Base-by-base conservation (phyloP, 208 protist species). In the Leishmania martiniquensis region DNA sequence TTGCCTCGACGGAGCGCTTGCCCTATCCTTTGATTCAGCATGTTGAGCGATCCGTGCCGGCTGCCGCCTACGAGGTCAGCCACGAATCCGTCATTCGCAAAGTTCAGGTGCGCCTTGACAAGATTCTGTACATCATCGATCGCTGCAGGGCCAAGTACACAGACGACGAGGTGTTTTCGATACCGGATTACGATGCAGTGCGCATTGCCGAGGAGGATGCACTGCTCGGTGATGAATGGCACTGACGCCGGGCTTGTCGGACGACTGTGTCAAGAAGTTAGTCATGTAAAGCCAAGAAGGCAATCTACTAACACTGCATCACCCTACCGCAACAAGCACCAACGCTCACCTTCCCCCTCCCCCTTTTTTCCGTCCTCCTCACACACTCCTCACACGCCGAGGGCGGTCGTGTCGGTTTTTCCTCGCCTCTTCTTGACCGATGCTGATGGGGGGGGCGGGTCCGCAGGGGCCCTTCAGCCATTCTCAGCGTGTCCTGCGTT, bases 181-280 rank as follows among this genome's bases (percentile, higher is more conserved):
- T 96, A 37, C 90, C 87, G 5, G 85, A 90, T 60, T 93, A 94
- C 81, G 88, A 90, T 68, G 60, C 85, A 37, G 76, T 94, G 6
- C 83, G 80, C 49, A 93, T 96, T 44, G 72, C 77, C 17, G 90
- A 96, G 52, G 92, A 96, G 51, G 81, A 86, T 47, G 77, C 76
- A 17, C 88, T 77, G 4, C 76, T 88, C 5, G 81, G 78, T 25
- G 81, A 82, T 2, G 76, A 91, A 32, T 83, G 67, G 70, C 65
- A 75, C 22, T 82, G 52, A 55, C 37, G 63, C n/a, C 9, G 49
- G 34, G 9, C 39, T 20, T 20, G 49, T 25, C 10, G 9, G 1
- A 29, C 52, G 47, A 44, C 17, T 10, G 37, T 9, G 29, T 42
- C 10, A 5, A 10, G 25, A 3, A 7, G n/a, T 47, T 32, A 32